These are phyloP conservation scores for Podila horticola DNA, from an alignment of 192 early-diverging fungal species.

Conservation along the genomic window DNA sequence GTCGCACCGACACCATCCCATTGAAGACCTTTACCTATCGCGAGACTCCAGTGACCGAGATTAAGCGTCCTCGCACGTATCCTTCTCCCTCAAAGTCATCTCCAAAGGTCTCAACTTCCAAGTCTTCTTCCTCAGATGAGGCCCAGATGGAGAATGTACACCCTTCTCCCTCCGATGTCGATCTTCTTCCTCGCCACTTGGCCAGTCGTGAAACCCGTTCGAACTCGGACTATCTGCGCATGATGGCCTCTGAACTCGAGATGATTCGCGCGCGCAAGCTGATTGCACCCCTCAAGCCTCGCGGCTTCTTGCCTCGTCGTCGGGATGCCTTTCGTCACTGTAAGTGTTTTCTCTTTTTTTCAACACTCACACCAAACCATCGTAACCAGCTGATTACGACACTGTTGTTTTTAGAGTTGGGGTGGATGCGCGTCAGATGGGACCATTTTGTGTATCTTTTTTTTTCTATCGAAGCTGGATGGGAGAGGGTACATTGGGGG, in stretches of 20 bases:
- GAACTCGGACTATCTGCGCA: conserved; percentile 59
- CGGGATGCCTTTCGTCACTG: conserved; percentile 45
- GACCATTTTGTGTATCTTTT: neutral
- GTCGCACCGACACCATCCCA: conserved; percentile 31
- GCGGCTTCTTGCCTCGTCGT: conserved; percentile 51
- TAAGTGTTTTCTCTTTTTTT: neutral
- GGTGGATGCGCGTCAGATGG: conserved; percentile 1
- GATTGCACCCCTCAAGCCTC: conserved; percentile 54
- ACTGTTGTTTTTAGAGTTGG: neutral
- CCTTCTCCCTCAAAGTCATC: neutral
- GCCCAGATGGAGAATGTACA: neutral
- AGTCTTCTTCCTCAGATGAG: neutral
- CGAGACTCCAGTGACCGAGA: conserved; percentile 28
- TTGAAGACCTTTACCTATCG: conserved; percentile 44
- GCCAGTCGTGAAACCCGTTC: conserved; percentile 44
- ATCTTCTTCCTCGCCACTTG: conserved; percentile 26
- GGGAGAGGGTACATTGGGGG: neutral
- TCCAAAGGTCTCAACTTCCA: neutral
- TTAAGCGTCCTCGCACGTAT: neutral
- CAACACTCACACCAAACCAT: neutral
- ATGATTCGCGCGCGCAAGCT: conserved; percentile 64
- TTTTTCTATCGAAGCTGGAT: neutral
- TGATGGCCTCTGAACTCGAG: conserved; percentile 58
- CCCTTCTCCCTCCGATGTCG: neutral
- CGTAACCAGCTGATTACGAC: neutral